Percentiles rank a stretch among this genome's conserved stretches.
Conservation (phyloP, 1,284 basidiomycete genomes). For the Exsudoporus floridanus region DNA sequence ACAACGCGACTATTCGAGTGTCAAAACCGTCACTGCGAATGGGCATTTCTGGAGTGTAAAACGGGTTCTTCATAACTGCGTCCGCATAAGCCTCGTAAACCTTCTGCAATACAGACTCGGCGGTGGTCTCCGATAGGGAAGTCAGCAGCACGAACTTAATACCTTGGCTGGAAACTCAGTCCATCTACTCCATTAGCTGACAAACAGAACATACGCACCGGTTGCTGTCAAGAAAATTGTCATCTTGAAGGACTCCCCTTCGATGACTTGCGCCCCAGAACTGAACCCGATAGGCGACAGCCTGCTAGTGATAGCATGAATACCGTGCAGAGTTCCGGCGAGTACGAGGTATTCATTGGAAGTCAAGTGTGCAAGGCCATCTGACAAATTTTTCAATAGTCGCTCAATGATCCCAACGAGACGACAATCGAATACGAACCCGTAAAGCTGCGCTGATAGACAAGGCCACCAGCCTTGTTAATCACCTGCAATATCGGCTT, state of each 20-base stretch:
- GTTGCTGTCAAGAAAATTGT: slow-evolving; percentile 89
- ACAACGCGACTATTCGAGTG: slow-evolving; percentile 57
- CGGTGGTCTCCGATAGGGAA: slow-evolving; percentile 70
- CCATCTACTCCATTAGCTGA: background rate
- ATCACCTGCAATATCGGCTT: slow-evolving; percentile 65
- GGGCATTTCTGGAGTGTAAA: slow-evolving; percentile 98
- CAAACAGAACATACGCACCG: slow-evolving; percentile 52
- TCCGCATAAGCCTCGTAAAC: slow-evolving; percentile 92
- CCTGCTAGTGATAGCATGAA: slow-evolving; percentile 95
- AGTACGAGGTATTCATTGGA: slow-evolving; percentile 98
- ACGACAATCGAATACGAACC: slow-evolving; percentile 46
- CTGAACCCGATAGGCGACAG: slow-evolving; percentile 82
- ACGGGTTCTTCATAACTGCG: slow-evolving; percentile 98
- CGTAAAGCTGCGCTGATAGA: slow-evolving; percentile 90
- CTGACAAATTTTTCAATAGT: slow-evolving; percentile 42
- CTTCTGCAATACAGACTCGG: slow-evolving; percentile 74
- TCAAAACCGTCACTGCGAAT: slow-evolving; percentile 93
- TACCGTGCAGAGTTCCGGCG: slow-evolving; percentile 95
- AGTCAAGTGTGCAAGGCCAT: slow-evolving; percentile 81
- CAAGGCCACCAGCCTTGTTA: slow-evolving; percentile 97
- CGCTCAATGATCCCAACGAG: slow-evolving; percentile 4
- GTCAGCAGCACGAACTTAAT: slow-evolving; percentile 97
- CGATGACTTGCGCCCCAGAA: slow-evolving; percentile 90
- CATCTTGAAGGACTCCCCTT: slow-evolving; percentile 92
- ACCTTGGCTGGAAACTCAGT: slow-evolving; percentile 50